Base-by-base conservation (phyloP, 352 stramenopile genomes). In the Nothophytophthora sp. region DNA sequence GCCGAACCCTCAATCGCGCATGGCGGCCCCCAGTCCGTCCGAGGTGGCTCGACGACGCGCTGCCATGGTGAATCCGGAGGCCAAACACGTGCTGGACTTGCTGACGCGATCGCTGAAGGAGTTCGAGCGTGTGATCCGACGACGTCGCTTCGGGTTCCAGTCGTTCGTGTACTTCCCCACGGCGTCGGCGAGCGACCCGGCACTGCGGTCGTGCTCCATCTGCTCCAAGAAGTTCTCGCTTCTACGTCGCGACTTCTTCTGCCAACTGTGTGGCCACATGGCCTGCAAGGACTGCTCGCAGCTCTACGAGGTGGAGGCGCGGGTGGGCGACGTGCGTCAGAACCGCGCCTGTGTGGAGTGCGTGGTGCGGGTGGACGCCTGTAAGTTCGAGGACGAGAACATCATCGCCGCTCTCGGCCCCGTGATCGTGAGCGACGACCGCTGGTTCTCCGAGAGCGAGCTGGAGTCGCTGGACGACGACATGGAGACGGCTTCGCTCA, bases 141-240 rank as follows among this genome's bases (percentile, higher is more conserved):
- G 74, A 7, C 74, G 72, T 0, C 74, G 77, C 28, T 80, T 88
- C 39, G 74, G 74, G 4, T 83, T 88, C 48, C 77, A 88, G 62
- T 74, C 59, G 38, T 79, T 86, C 40, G 55, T 81, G 19, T 77
- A 73, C 60, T 75, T 79, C 29, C 63, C 65, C 16, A 64, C 40
- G 1, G n/a, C 50, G 0, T 24, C 57, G 11, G 42, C 42, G 16
- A 35, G 32, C 1, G 42, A 58, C 29, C 40, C 45, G 7, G 49
- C 52, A 39, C 41, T 66, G 11, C 42, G 33, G 16, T 53, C 33
- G 27, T 84, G 73, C 42, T 52, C 39, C 4, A 62, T 78, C 33
- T 84, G 69, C 52, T 32, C 45, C 18, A 81, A 79, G 52, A 36
- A 28, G 27, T 84, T 84, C 36, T 51, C 54, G 12, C 40, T 84